Evolutionary conservation across 2,329 filamentous ascomycete genomes (phyloP), one percentile per base, ranked within the genome.

Genomic region (Aureobasidium vineae): DNA sequence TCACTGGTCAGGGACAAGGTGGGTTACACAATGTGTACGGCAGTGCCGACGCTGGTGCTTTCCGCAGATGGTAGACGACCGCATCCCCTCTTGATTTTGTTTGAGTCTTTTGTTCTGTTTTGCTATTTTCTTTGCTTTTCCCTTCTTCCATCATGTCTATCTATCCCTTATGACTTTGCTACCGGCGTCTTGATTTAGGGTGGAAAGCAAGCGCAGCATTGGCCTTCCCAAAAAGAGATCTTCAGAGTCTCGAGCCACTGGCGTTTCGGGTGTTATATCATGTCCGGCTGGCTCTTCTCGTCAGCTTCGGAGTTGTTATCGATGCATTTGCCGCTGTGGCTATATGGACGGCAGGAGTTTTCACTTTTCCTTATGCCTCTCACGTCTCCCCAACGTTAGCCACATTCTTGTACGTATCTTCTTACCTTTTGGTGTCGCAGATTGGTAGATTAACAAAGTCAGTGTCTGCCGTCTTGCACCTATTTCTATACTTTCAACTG

Each of bases 1-100:
- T 95, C 82, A 89, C 89, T 81, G 90, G 90, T 81, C 90, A 96
- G 80, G 63, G 84, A 78, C 84, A 85, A 94, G 92, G 92, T 95
- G 92, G 91, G 90, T 97, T 96, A 87, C 92, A 90, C 72, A 82
- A 83, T 80, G 90, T 96, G 85, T 96, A 96, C 79, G 81, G 82
- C 68, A 83, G 85, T 49, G 69, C 66, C 38, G 83, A 85, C 57
- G 65, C 53, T 26, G 69, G 66, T 33, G 43, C 45, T 52, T 66
- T 69, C 38, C 68, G 67, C 52, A 68, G 89, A 76, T 92, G 89
- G 89, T 91, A 82, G 80, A 78, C 57, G 36, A 64, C 45, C 36
- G 28, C 56, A 36, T 63, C 65, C 63, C 59, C 53, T 47, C 13
- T 47, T 65, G 38, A 49, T 64, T 50, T 21, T 50, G 54, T 47